A percentile compares a stretch with the other conserved stretches of the same genome.
phyloP scores from a whole-genome alignment of 202 grass and related monocot species.

The Musa balbisiana region DNA sequence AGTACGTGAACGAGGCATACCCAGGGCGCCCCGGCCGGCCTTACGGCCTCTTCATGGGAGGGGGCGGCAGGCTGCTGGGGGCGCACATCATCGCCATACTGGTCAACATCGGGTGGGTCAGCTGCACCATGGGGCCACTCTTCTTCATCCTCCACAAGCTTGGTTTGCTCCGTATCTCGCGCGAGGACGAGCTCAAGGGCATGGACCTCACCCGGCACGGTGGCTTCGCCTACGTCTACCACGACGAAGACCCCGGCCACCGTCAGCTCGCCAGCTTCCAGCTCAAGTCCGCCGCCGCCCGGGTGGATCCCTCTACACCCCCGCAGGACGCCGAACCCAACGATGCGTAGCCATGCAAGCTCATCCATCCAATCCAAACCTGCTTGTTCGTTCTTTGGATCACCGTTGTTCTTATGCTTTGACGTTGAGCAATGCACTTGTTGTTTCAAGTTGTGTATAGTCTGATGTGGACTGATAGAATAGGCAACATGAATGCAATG shows the following conservation, averaged over 20 bases:
- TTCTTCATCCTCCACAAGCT: conserved; percentile 59
- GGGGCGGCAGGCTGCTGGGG: conserved; percentile 60
- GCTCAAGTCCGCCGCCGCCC: conserved; percentile 49
- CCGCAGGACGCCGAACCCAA: background rate
- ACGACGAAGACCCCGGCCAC: conserved; percentile 45
- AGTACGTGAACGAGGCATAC: conserved; percentile 76
- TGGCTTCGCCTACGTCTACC: conserved; percentile 65
- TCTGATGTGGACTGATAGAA: too few species aligned
- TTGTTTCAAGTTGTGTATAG: too few species aligned
- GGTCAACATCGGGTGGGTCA: conserved; percentile 62
- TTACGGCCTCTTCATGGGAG: conserved; percentile 91
- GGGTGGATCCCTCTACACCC: conserved; percentile 38
- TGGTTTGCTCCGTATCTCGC: conserved; percentile 55
- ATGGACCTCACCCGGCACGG: conserved; percentile 87
- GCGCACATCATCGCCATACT: conserved; percentile 71
- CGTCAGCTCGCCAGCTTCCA: conserved; percentile 32
- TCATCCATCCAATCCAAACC: too few species aligned
- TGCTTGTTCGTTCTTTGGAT: too few species aligned
- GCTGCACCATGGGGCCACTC: conserved; percentile 75
- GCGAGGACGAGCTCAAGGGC: conserved; percentile 63
- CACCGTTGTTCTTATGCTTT: too few species aligned
- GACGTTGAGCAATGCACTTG: too few species aligned
- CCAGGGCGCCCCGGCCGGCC: conserved; percentile 27
- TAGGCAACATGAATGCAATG: too few species aligned
- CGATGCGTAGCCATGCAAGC: background rate